A percentile compares a stretch with the other conserved stretches of the same genome.
Evolutionary conservation across 495 filamentous ascomycete species (phyloP).

Genomic region (Podospora pseudoanserina): DNA sequence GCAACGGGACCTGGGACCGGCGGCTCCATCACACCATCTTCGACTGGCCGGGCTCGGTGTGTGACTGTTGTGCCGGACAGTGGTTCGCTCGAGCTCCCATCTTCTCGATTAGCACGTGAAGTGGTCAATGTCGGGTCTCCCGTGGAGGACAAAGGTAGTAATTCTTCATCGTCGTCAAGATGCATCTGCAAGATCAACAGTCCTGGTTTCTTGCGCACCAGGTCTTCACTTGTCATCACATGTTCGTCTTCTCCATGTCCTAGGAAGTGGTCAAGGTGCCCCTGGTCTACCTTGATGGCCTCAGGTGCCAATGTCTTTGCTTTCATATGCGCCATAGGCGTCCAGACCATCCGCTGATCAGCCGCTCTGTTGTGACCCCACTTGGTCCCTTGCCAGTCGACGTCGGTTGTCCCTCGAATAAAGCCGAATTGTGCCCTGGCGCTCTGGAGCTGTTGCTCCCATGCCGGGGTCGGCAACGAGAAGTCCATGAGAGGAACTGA

Average conservation of each 20-base stretch:
- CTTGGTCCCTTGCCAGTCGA: conserved; percentile 27
- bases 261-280: conserved; percentile 25
- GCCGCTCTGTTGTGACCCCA: conserved; percentile 43
- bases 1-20: too few species aligned
- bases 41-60: too few species aligned
- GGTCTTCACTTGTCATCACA: conserved; percentile 39
- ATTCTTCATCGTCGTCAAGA: conserved; percentile 46
- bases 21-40: too few species aligned
- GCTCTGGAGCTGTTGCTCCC: conserved; percentile 39
- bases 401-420: conserved; percentile 27
- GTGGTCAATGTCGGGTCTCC: too few species aligned
- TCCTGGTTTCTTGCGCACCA: conserved; percentile 51
- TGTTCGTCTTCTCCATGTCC: conserved; percentile 17
- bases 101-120: too few species aligned
- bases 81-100: too few species aligned
- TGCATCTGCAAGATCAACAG: conserved; percentile 49
- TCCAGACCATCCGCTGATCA: conserved; percentile 48
- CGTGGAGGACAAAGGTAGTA: too few species aligned
- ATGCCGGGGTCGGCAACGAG: conserved; percentile 52
- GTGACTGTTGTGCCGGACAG: too few species aligned
- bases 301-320: conserved; percentile 25
- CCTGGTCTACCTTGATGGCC: conserved; percentile 35
- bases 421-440: conserved; percentile 28
- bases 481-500: conserved; percentile 60
- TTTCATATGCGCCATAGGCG: conserved; percentile 39